Evolutionary conservation across 257 asterid genomes (phyloP).

Genomic region (Datura wrightii): DNA sequence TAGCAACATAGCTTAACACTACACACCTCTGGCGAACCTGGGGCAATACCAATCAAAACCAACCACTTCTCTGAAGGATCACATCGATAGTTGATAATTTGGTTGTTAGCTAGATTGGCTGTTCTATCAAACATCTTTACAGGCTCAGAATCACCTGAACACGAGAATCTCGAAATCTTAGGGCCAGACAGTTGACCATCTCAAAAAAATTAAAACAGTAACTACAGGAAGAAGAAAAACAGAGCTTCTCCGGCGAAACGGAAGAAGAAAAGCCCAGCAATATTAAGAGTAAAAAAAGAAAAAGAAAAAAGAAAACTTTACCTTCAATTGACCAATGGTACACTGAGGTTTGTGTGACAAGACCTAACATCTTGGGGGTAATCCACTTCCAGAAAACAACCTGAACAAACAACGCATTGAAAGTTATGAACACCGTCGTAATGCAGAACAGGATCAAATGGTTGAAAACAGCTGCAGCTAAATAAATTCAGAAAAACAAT

Average conservation of each 20-base stretch:
- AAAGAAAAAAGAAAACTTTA: slow-evolving; percentile 32
- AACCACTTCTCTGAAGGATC: slow-evolving; percentile 99
- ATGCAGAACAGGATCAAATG: slow-evolving; percentile 11
- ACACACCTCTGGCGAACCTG: slow-evolving; percentile 95
- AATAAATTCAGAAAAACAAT: background rate
- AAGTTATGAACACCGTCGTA: slow-evolving; percentile 23
- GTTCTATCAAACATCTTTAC: slow-evolving; percentile 95
- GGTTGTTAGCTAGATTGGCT: slow-evolving; percentile 88
- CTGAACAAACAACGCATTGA: slow-evolving; percentile 43
- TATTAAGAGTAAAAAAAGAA: background rate
- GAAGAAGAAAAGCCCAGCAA: background rate
- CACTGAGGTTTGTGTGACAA: slow-evolving; percentile 94
- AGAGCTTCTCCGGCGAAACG: background rate
- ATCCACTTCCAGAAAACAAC: slow-evolving; percentile 99
- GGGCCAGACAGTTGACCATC: background rate
- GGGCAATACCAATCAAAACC: slow-evolving; percentile 97
- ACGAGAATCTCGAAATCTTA: slow-evolving; percentile 26
- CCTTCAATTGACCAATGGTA: slow-evolving; percentile 98
- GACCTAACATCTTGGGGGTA: slow-evolving; percentile 87
- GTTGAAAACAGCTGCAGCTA: background rate
- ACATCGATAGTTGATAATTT: slow-evolving; percentile 91
- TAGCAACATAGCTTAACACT: slow-evolving; percentile 21
- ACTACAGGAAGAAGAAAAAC: background rate
- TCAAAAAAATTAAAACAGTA: background rate
- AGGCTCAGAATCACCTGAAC: slow-evolving; percentile 91